phyloP scores from a whole-genome alignment of 2,329 filamentous ascomycete species.

The Magnaporthiopsis rhizophila region DNA sequence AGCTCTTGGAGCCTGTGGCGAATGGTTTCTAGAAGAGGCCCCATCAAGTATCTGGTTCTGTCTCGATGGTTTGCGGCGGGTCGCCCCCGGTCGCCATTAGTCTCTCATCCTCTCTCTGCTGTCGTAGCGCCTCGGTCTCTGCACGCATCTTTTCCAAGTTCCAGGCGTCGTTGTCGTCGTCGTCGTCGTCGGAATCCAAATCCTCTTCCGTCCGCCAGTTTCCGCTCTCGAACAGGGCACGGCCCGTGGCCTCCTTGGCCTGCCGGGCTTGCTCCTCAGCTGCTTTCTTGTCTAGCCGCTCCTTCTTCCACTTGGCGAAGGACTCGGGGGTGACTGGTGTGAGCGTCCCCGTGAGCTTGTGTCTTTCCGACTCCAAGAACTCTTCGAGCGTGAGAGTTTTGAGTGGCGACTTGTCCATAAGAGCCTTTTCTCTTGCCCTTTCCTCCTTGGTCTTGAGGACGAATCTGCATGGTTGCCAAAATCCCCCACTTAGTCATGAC shows the following conservation, averaged over 20 bases:
- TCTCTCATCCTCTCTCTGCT: slow-evolving; percentile 71
- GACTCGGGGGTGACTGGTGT: slow-evolving; percentile 90
- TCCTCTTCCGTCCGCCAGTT: slow-evolving; percentile 69
- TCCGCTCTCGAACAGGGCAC: slow-evolving; percentile 92
- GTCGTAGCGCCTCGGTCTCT: slow-evolving; percentile 73
- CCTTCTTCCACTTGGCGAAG: slow-evolving; percentile 96
- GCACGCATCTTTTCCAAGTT: slow-evolving; percentile 74
- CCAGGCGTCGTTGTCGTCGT: slow-evolving; percentile 47
- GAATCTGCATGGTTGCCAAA: slow-evolving; percentile 53
- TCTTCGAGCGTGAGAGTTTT: slow-evolving; percentile 94
- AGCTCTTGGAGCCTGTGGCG: background rate
- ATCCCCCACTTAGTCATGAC: slow-evolving; percentile 17
- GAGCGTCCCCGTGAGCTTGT: slow-evolving; percentile 84
- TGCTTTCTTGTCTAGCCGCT: slow-evolving; percentile 88
- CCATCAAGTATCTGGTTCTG: slow-evolving; percentile 6
- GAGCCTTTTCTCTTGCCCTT: slow-evolving; percentile 85
- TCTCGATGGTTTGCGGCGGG: slow-evolving; percentile 8
- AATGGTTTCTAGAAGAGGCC: background rate
- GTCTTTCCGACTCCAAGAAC: slow-evolving; percentile 90
- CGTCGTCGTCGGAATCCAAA: slow-evolving; percentile 54
- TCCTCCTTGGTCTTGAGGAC: slow-evolving; percentile 97
- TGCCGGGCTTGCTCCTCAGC: slow-evolving; percentile 85
- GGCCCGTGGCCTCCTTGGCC: slow-evolving; percentile 91
- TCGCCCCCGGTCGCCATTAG: slow-evolving; percentile 27
- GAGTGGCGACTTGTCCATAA: slow-evolving; percentile 91